phyloP scores from a whole-genome alignment of 257 asterid genomes.

The Solanum ossicruentum region DNA sequence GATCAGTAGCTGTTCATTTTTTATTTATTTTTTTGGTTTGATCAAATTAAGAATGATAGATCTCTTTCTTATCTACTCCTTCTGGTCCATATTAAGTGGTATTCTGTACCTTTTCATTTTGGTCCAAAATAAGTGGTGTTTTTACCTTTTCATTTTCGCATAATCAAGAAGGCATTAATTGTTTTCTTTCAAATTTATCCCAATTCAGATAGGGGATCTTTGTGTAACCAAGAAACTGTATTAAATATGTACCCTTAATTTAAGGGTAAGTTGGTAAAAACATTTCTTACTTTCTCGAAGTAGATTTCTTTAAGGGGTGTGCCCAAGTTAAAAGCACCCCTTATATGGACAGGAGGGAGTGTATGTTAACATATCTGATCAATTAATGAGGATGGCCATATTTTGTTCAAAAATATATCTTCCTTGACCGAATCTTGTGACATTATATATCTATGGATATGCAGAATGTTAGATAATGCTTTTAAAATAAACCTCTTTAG shows the following conservation, averaged over 20 bases:
- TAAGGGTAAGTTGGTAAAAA: background rate
- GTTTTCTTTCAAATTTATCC: background rate
- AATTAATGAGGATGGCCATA: background rate
- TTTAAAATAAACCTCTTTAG: background rate
- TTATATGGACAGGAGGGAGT: background rate
- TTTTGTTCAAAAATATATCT: background rate
- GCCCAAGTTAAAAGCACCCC: background rate
- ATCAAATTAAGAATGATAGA: background rate
- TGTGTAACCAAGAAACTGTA: background rate
- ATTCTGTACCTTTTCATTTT: background rate
- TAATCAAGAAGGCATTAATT: background rate
- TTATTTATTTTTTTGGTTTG: background rate
- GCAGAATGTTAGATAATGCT: background rate
- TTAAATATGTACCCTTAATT: background rate
- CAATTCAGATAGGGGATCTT: background rate
- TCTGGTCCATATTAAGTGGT: background rate
- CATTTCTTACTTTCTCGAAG: background rate
- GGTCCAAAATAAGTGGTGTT: background rate
- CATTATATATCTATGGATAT: background rate
- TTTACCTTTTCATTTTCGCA: background rate
- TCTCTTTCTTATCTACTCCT: background rate
- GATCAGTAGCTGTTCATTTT: background rate
- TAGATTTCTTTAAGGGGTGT: background rate
- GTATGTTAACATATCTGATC: background rate
- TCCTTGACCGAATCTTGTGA: background rate